These are phyloP conservation scores for Citrullus colocynthis DNA, from an alignment of 306 rosid genomes.

Conservation along the genomic window DNA sequence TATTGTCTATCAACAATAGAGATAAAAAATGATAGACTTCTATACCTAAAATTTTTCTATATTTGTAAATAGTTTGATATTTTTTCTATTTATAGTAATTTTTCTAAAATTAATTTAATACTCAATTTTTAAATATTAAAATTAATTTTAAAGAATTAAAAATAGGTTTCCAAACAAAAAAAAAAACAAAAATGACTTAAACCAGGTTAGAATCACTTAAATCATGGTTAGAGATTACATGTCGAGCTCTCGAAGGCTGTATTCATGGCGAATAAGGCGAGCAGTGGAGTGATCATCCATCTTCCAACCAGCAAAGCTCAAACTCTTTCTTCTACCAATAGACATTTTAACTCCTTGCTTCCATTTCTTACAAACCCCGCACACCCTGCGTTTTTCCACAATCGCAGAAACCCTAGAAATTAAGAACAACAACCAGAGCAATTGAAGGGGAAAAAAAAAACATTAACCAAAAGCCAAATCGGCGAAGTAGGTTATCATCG, in stretches of 20 bases:
- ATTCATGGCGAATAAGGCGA: constrained; percentile 62
- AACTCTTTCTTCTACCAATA: constrained; percentile 40
- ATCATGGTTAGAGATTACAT: constrained; percentile 21
- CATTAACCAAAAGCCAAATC: constrained; percentile 41
- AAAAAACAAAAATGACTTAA: no score
- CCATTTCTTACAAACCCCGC: constrained; percentile 89
- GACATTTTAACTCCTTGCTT: constrained; percentile 68
- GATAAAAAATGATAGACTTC: no score
- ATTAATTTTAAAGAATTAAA: no score
- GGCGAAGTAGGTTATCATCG: constrained; percentile 50
- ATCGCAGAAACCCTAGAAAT: neutral
- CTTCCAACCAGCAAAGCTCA: constrained; percentile 79
- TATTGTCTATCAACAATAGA: no score
- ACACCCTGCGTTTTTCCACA: constrained; percentile 31
- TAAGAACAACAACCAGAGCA: neutral
- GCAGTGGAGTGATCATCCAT: constrained; percentile 86
- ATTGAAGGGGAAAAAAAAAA: neutral
- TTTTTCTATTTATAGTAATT: no score
- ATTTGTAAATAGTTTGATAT: no score
- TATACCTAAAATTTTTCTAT: no score
- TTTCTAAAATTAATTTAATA: no score
- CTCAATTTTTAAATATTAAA: no score
- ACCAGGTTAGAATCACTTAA: no score
- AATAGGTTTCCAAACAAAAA: no score
- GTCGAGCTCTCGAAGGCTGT: constrained; percentile 61